Evolutionary conservation across 495 filamentous ascomycete species (phyloP), one percentile per base, ranked within the genome.

Genomic region (Penicillium desertorum): DNA sequence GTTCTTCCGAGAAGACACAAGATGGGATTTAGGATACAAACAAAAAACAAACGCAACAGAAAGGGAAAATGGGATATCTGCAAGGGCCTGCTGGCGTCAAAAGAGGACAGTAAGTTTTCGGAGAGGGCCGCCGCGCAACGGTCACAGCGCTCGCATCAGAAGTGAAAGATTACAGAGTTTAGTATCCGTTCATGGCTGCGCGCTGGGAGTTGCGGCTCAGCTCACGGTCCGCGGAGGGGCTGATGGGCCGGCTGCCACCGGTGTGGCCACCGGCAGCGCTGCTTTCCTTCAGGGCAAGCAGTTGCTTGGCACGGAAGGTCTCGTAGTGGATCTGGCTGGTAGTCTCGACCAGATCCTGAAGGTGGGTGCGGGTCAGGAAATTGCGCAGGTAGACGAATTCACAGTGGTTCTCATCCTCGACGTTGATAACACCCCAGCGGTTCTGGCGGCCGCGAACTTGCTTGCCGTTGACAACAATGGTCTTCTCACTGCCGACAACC

Each of bases 311-410:
- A 76, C 94, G 93, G 92, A 98, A 99, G 49, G 90, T 95, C 82
- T 99, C 94, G 79, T 99, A 99, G 81, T 99, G 94, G 76, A 98
- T 99, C 80, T 98, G 94, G 62, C 92, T 96, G n/a, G 94, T 99
- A 12, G 94, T 99, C 74, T 96, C 94, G 74, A 99, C 97, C 55
- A 99, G 85, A 66, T 99, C 94, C 80, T 99, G 89, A 53, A 96
- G 81, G 76, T 99, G 94, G 45, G 94, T 92, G 71, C 93, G 87
- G 68, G 90, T 96, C 57, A 99, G 83, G 84, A 99, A 99, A 82
- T 99, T 92, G 65, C 94, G 84, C 53, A 99, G 84, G 73, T 94
- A 96, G 66, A 98, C 88, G 69, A 99, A 99, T 82, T 99, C 94
- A 86, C 94, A 99, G 79, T 99, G 94, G 76, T 86, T 95, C 80